A percentile compares a stretch with the other conserved stretches of the same genome.
phyloP scores from a whole-genome alignment of 1,284 basidiomycete species.

The Boletus semigastroideus region DNA sequence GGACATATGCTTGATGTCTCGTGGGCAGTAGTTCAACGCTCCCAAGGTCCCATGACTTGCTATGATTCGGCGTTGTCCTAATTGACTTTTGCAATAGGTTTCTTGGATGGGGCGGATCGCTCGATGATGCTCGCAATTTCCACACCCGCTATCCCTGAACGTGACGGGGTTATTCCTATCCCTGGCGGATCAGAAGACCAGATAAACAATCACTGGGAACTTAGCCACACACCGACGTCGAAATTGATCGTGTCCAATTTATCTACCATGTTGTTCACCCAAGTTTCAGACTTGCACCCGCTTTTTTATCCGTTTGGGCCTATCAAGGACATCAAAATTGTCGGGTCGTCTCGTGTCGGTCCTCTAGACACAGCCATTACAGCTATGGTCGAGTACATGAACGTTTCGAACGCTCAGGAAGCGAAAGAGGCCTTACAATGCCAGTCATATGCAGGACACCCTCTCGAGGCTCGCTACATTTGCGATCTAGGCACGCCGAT shows the following conservation, averaged over 20 bases:
- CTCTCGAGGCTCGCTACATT: constrained; percentile 49
- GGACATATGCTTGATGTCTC: constrained; percentile 73
- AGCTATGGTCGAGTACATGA: constrained; percentile 61
- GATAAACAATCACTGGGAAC: constrained; percentile 23
- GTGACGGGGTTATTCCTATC: constrained; percentile 26
- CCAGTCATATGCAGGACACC: constrained; percentile 56
- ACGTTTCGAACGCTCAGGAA: constrained; percentile 54
- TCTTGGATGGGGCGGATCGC: constrained; percentile 76
- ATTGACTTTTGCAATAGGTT: constrained; percentile 44
- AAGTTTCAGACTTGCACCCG: constrained; percentile 65
- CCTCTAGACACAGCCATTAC: constrained; percentile 45
- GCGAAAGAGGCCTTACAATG: constrained; percentile 58
- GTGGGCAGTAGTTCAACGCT: constrained; percentile 81
- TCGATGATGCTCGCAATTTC: constrained; percentile 55
- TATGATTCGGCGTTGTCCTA: constrained; percentile 3
- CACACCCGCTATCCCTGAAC: constrained; percentile 33
- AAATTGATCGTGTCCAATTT: constrained; percentile 64
- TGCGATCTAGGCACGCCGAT: constrained; percentile 19
- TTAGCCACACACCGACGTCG: constrained; percentile 44
- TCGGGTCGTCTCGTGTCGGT: constrained; percentile 34
- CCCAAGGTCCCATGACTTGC: constrained; percentile 50
- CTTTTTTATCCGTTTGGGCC: constrained; percentile 69
- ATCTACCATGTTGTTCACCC: constrained; percentile 64
- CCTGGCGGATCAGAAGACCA: constrained; percentile 7
- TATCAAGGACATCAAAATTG: constrained; percentile 55